These are phyloP conservation scores for Aspergillus sp. DNA, from an alignment of 2,329 filamentous ascomycete genomes.

Conservation along the genomic window DNA sequence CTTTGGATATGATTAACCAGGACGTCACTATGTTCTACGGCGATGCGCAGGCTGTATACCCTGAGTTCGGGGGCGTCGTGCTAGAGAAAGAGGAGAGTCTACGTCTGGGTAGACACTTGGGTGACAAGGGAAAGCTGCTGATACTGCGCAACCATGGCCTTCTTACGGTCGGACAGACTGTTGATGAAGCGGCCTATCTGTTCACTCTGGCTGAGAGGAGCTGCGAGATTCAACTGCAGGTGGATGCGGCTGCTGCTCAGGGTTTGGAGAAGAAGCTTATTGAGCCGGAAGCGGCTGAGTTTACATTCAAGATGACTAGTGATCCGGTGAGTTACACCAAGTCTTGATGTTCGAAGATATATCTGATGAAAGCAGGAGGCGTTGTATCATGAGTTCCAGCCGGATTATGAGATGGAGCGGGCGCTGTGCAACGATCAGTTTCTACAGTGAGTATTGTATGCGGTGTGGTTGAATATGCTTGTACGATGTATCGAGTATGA, in stretches of 20 bases:
- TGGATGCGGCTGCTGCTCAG: conserved; percentile 65
- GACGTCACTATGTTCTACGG: conserved; percentile 62
- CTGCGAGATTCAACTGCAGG: conserved; percentile 67
- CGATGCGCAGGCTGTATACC: conserved; percentile 40
- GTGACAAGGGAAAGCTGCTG: conserved; percentile 58
- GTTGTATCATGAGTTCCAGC: not conserved
- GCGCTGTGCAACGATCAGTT: not conserved
- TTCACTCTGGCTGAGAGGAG: conserved; percentile 69
- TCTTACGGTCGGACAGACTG: conserved; percentile 68
- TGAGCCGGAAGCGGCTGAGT: conserved; percentile 54
- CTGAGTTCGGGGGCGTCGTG: conserved; percentile 41
- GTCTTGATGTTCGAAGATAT: no score
- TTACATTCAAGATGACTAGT: conserved; percentile 13
- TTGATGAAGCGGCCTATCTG: conserved; percentile 73
- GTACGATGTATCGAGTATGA: not conserved
- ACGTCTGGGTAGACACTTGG: conserved; percentile 64
- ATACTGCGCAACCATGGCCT: conserved; percentile 73
- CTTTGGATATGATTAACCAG: conserved; percentile 49
- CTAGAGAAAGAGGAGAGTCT: conserved; percentile 64
- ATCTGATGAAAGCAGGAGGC: not conserved
- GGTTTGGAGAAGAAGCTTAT: conserved; percentile 56
- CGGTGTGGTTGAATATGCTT: not conserved
- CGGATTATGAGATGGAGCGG: not conserved
- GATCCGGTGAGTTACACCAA: conserved; percentile 5
- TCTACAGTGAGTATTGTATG: not conserved